Evolutionary conservation across 2,329 filamentous ascomycete genomes (phyloP).

Genomic region (Fusarium albosuccineum): DNA sequence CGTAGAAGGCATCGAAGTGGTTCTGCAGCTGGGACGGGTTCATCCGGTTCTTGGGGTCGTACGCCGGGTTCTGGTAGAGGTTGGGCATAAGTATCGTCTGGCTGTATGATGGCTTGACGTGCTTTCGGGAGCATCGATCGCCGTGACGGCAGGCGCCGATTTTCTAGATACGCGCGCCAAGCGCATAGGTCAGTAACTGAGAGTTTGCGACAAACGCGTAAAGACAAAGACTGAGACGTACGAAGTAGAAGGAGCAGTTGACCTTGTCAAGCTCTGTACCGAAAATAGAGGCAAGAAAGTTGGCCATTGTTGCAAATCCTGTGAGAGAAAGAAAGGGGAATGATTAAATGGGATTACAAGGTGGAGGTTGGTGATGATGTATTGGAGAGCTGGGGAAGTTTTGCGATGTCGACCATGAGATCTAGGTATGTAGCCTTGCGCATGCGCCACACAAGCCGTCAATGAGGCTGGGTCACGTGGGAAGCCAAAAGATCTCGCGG

Average conservation of each 20-base stretch:
- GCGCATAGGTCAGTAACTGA: slow-evolving; percentile 29
- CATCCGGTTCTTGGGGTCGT: slow-evolving; percentile 97
- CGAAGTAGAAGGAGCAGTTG: slow-evolving; percentile 96
- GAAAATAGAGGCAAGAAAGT: slow-evolving; percentile 99
- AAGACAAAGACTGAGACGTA: slow-evolving; percentile 43
- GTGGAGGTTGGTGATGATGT: slow-evolving; percentile 20
- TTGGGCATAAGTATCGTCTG: slow-evolving; percentile 98
- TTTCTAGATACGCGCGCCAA: slow-evolving; percentile 73
- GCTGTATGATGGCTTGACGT: slow-evolving; percentile 98
- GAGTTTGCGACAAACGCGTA: slow-evolving; percentile 25
- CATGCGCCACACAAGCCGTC: slow-evolving; percentile 29
- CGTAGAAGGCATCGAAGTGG: slow-evolving; percentile 99
- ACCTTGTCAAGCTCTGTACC: slow-evolving; percentile 99
- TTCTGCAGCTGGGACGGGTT: slow-evolving; percentile 96
- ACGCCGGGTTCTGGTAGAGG: slow-evolving; percentile 98
- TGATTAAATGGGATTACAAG: slow-evolving; percentile 1
- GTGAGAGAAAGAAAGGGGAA: slow-evolving; percentile 4
- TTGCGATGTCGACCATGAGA: slow-evolving; percentile 14
- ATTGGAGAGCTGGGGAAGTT: slow-evolving; percentile 40
- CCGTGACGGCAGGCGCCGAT: slow-evolving; percentile 99
- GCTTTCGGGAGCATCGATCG: slow-evolving; percentile 97
- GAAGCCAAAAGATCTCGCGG: slow-evolving; percentile 37
- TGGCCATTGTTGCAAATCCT: slow-evolving; percentile 75
- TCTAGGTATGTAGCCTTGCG: slow-evolving; percentile 41
- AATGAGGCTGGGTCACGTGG: slow-evolving; percentile 49